phyloP scores from a whole-genome alignment of 768 basidiomycete species.

The Podaxis mareebaensis region DNA sequence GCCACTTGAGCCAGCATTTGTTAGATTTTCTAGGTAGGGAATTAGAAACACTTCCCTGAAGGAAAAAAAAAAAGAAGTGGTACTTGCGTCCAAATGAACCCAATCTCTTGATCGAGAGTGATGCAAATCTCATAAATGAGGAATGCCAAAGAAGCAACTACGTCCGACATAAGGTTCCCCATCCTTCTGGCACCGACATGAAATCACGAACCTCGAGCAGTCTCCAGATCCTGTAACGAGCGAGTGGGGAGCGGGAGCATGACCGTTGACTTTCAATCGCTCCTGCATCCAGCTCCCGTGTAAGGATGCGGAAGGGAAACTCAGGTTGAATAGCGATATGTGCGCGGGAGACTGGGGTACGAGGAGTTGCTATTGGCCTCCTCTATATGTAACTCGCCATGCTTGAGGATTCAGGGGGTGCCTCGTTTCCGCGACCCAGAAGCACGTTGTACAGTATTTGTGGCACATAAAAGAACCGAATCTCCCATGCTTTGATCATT shows the following conservation, averaged over 20 bases:
- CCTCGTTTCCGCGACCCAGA: constrained; percentile 14
- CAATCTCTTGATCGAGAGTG: constrained; percentile 36
- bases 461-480: constrained; percentile 11
- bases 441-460: constrained; percentile 13
- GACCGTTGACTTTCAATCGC: not conserved
- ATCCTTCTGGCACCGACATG: not conserved
- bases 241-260: constrained; percentile 2
- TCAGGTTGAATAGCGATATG: not conserved
- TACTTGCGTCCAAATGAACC: constrained; percentile 35
- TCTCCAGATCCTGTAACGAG: constrained; percentile 19
- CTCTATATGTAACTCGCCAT: constrained; percentile 14
- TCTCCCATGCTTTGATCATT: constrained; percentile 13
- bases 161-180: not conserved
- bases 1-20: constrained; percentile 29
- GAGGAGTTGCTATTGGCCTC: not conserved
- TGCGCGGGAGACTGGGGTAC: not conserved
- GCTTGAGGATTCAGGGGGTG: constrained; percentile 14
- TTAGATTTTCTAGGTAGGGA: constrained; percentile 22
- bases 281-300: constrained; percentile 1
- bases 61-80: not conserved
- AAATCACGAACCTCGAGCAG: constrained; percentile 23
- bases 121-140: constrained; percentile 34
- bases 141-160: constrained; percentile 33
- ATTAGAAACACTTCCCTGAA: not conserved
- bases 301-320: not conserved